phyloP scores from a whole-genome alignment of 768 basidiomycete genomes.

The Lentinus tigrinus region DNA sequence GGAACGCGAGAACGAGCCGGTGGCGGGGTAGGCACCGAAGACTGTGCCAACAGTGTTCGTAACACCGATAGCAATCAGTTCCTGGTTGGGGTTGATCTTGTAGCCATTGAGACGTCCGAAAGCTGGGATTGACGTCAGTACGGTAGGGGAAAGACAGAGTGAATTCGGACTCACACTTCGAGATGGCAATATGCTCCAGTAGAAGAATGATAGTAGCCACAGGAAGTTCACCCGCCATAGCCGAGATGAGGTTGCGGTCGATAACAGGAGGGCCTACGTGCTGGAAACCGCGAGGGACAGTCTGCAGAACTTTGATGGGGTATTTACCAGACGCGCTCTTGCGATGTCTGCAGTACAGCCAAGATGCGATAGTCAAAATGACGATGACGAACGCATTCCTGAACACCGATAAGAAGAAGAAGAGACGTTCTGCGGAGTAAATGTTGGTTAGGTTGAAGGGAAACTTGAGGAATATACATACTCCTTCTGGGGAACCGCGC shows the following conservation, averaged over 20 bases:
- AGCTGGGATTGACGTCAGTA: conserved; percentile 42
- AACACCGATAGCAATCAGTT: conserved; percentile 96
- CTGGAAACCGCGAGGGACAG: conserved; percentile 83
- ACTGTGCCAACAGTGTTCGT: conserved; percentile 88
- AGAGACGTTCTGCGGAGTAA: conserved; percentile 49
- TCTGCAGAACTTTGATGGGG: conserved; percentile 81
- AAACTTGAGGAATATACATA: conserved; percentile 31
- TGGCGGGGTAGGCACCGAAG: conserved; percentile 93
- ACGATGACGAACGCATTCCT: conserved; percentile 88
- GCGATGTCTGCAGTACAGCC: conserved; percentile 74
- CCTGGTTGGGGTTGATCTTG: conserved; percentile 92
- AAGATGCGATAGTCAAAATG: conserved; percentile 83
- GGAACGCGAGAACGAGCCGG: conserved; percentile 98
- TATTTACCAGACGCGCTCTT: conserved; percentile 59
- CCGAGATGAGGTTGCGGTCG: conserved; percentile 51
- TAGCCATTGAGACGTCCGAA: conserved; percentile 95
- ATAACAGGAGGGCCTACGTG: conserved; percentile 50
- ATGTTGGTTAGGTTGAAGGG: neutral
- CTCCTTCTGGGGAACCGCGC: conserved; percentile 63
- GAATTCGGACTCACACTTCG: conserved; percentile 66
- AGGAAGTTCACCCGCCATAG: conserved; percentile 74
- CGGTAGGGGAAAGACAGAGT: neutral
- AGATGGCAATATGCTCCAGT: conserved; percentile 95
- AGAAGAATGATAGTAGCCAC: conserved; percentile 87
- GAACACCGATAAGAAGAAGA: conserved; percentile 78